These are phyloP conservation scores for Cenchrus fungigraminus DNA, from an alignment of 176 grass and related monocot genomes.

Conservation along the genomic window DNA sequence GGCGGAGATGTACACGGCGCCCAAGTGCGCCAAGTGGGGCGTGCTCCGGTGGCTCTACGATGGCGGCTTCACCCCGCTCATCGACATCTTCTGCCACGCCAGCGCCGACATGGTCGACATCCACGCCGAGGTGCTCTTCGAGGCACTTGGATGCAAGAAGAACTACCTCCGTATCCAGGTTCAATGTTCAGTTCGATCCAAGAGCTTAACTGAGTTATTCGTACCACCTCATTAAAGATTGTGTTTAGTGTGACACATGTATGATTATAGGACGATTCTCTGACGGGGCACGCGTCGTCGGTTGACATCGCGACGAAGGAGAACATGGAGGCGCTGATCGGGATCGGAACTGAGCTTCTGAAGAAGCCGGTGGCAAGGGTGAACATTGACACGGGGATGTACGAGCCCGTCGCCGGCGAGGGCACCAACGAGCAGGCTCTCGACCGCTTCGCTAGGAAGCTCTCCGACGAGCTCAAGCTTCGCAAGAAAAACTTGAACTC, in stretches of 20 bases:
- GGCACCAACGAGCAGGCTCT: conserved; percentile 64
- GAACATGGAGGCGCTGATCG: conserved; percentile 60
- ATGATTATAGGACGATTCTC: conserved; percentile 46
- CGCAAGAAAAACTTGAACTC: conserved; percentile 12
- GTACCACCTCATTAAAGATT: too few species aligned
- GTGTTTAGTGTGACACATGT: too few species aligned
- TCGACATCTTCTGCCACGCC: conserved; percentile 61
- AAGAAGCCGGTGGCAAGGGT: conserved; percentile 58
- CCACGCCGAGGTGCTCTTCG: neutral
- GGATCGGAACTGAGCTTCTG: conserved; percentile 45
- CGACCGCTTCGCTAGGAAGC: conserved; percentile 42
- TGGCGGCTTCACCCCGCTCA: conserved; percentile 38
- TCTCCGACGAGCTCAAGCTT: conserved; percentile 54
- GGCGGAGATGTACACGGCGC: conserved; percentile 38
- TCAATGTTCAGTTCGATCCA: too few species aligned
- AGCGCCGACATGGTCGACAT: conserved; percentile 27
- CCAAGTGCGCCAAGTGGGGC: conserved; percentile 43
- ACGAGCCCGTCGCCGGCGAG: neutral
- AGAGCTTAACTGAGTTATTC: too few species aligned
- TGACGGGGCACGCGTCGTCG: conserved; percentile 35
- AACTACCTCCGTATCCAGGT: conserved; percentile 70
- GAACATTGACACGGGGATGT: conserved; percentile 56
- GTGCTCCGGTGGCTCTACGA: conserved; percentile 44
- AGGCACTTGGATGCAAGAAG: neutral
- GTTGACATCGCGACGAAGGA: conserved; percentile 63